Base-by-base conservation (phyloP, 139 green algal species). In the Yamagishiella unicocca region DNA sequence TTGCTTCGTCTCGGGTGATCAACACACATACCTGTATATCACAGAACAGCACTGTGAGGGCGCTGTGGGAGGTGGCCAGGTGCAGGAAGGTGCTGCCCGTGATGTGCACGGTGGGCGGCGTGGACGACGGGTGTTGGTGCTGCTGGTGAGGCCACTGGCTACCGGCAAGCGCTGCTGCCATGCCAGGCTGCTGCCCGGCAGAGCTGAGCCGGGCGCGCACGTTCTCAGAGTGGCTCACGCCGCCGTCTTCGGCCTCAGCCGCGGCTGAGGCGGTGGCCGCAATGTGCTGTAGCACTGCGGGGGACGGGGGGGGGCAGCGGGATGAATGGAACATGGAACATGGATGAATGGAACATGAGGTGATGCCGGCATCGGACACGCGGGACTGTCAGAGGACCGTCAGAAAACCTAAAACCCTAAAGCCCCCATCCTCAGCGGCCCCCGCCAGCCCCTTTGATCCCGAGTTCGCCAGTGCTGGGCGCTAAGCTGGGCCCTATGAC, bases 11-110 rank as follows among this genome's bases (percentile, higher is more conserved):
- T n/a, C n/a, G n/a, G n/a, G n/a, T n/a, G n/a, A n/a, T n/a, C n/a
- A n/a, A n/a, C n/a, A n/a, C n/a, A n/a, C n/a, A n/a, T n/a, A 82
- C 74, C 74, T 83, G 76, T 21, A 83, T 83, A 37, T 83, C 76
- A 37, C 76, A 83, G 54, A 83, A 83, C 12, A 83, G 54, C 35
- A 83, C 12, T 0, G 76, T 83, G 37, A 83, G 35, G 37, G 76
- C 54, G 54, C 24, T 72, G 76, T 83, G 76, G 1, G 76, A 83
- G 27, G 76, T 83, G 76, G 76, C 37, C 24, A 83, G 76, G 54
- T 83, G 76, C 76, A 72, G 25, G 17, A 83, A 83, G 1, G 76
- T 83, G 54, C 54, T 54, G 35, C 76, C 76, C 22, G 54, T 71
- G 76, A 83, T 50, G 24, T 40, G 54, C 6, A 68, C 42, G 43